Evolutionary conservation across 2,329 filamentous ascomycete species (phyloP).

Genomic region (Escovopsis sp.): DNA sequence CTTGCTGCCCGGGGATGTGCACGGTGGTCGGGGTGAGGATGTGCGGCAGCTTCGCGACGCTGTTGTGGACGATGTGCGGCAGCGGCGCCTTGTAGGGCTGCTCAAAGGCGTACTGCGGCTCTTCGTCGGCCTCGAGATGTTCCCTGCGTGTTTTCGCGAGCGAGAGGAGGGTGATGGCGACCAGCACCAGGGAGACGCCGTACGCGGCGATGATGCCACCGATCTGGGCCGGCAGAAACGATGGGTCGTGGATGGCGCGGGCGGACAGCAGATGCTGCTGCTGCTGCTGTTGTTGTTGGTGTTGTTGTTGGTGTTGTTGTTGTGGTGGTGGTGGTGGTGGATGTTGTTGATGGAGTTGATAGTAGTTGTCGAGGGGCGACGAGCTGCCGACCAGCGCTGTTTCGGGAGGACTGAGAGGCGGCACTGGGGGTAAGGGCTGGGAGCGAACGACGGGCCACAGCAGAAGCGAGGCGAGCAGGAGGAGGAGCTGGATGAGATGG

Average conservation of each 20-base stretch:
- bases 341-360: slow-evolving; percentile 14
- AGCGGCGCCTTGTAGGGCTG: slow-evolving; percentile 1
- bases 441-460: slow-evolving; percentile 15
- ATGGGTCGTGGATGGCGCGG: slow-evolving; percentile 41
- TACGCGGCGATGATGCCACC: slow-evolving; percentile 75
- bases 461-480: slow-evolving; percentile 13
- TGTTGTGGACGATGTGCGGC: slow-evolving; percentile 4
- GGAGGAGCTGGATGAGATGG: slow-evolving; percentile 11
- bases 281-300: slow-evolving; percentile 38
- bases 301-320: slow-evolving; percentile 13
- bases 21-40: slow-evolving; percentile 27
- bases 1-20: slow-evolving; percentile 17
- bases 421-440: slow-evolving; percentile 9
- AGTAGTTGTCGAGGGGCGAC: slow-evolving; percentile 3
- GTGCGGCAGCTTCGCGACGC: slow-evolving; percentile 31
- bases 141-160: slow-evolving; percentile 41
- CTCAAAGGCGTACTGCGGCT: slow-evolving; percentile 25
- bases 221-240: slow-evolving; percentile 65
- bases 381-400: too few species aligned
- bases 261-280: slow-evolving; percentile 44
- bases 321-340: slow-evolving; percentile 23
- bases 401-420: slow-evolving; percentile 11
- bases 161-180: slow-evolving; percentile 49
- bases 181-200: slow-evolving; percentile 58
- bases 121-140: slow-evolving; percentile 35